Conservation (phyloP, 306 rosid species). For the Carpinus fangiana region DNA sequence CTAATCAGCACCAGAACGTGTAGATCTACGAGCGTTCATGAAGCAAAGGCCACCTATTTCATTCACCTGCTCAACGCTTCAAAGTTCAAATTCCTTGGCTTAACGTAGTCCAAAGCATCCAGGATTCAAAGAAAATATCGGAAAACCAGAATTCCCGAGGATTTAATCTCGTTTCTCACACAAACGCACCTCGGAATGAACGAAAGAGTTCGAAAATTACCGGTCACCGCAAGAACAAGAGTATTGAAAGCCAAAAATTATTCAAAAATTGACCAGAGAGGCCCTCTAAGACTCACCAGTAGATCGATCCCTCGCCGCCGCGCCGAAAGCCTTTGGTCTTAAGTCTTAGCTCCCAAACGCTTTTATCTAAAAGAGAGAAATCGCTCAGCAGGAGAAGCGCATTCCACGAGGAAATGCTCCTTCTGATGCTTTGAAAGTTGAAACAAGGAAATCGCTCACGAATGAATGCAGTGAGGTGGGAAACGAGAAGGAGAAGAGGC, state of each 20-base stretch:
- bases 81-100: background rate
- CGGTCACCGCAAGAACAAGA: background rate
- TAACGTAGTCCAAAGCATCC: too few species aligned
- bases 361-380: background rate
- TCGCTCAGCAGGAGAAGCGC: constrained; percentile 11
- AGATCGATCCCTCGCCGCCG: background rate
- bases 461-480: background rate
- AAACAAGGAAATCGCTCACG: too few species aligned
- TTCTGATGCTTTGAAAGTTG: constrained; percentile 5
- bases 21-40: background rate
- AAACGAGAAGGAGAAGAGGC: background rate
- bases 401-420: constrained; percentile 44
- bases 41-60: background rate
- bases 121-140: background rate
- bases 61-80: background rate
- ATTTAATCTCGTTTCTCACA: background rate
- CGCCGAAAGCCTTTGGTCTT: background rate
- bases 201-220: background rate
- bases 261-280: background rate
- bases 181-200: background rate
- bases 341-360: background rate
- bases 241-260: background rate
- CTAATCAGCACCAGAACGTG: background rate
- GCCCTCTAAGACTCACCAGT: constrained; percentile 4
- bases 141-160: background rate